Evolutionary conservation across 805 yeast genomes (phyloP).

Genomic region (Spathaspora hagerdaliae): DNA sequence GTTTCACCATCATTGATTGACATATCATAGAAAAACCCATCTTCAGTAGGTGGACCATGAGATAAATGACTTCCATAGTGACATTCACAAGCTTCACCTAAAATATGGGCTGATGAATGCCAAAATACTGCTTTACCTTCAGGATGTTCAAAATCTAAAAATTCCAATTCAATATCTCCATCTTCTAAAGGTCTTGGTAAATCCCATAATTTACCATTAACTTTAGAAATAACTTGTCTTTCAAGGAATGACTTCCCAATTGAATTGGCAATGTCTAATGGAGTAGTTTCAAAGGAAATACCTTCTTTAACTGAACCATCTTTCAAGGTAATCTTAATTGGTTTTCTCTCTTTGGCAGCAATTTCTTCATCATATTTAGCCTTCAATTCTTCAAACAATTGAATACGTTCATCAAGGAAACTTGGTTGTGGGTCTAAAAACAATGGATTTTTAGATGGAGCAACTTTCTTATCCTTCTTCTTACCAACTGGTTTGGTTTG

Average conservation of each 20-base stretch:
- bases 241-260: conserved; percentile 88
- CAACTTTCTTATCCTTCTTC: conserved; percentile 31
- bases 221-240: conserved; percentile 86
- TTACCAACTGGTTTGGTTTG: conserved; percentile 4
- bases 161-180: conserved; percentile 60
- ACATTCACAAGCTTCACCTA: conserved; percentile 98
- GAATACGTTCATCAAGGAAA: conserved; percentile 74
- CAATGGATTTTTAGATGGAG: conserved; percentile 31
- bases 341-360: conserved; percentile 51
- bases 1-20: conserved; percentile 69
- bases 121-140: conserved; percentile 96
- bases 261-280: conserved; percentile 75
- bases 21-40: conserved; percentile 97
- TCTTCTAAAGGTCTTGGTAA: conserved; percentile 85
- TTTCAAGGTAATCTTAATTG: conserved; percentile 76
- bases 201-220: conserved; percentile 91
- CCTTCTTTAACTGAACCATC: conserved; percentile 83
- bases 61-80: conserved; percentile 88
- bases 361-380: conserved; percentile 70
- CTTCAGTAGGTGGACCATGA: conserved; percentile 93
- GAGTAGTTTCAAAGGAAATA: conserved; percentile 84
- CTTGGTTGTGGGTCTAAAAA: conserved; percentile 74
- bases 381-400: conserved; percentile 76
- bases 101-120: conserved; percentile 98
- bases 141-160: conserved; percentile 86